Evolutionary conservation across 2,329 filamentous ascomycete species (phyloP), one percentile per base, ranked within the genome.

Genomic region (Neoarthrinium moseri): DNA sequence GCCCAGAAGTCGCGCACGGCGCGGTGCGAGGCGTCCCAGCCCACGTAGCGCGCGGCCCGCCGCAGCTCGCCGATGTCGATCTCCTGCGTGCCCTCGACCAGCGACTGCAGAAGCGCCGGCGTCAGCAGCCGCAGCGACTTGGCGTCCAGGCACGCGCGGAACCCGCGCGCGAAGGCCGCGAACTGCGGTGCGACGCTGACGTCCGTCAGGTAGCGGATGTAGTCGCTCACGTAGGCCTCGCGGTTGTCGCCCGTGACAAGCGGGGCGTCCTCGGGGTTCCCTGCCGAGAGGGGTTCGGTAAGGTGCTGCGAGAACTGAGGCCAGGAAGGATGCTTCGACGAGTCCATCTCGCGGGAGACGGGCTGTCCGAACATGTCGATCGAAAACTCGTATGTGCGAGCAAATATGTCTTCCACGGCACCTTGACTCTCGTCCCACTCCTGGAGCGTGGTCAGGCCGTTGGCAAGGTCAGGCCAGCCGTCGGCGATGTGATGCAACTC

Each of bases 381-480:
- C 20, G 87, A 91, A 63, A 96, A 97, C 56, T 90, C 88, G 62
- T 95, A 96, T 0, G 89, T 92, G 46, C 90, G 79, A 47, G 84
- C 78, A 63, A 95, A 95, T 2, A 95, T 65, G 53, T 96, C 90
- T 50, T 86, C 86, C 1, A 96, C 87, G 18, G 85, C 74, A 0
- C 89, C 89, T 42, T 94, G 73, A 33, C 73, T 75, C 56, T 86
- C 86, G 37, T 86, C 78, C 89, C 89, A 96, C 35, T 86, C 78
- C 2, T 92, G 70, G 1, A 97, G 71, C 4, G 77, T 74, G 4
- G 82, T 83, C 13, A 99, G 74, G 0, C 90, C 87, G 54, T 77
- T 89, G 2, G 84, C 82, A 4, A 96, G 75, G 13, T 86, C 84
- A 2, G 90, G 88, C 92, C 92, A 97, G 4, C 89, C 91, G 56